These are phyloP conservation scores for Cudoniella acicularis DNA, from an alignment of 495 filamentous ascomycete genomes.

Conservation along the genomic window DNA sequence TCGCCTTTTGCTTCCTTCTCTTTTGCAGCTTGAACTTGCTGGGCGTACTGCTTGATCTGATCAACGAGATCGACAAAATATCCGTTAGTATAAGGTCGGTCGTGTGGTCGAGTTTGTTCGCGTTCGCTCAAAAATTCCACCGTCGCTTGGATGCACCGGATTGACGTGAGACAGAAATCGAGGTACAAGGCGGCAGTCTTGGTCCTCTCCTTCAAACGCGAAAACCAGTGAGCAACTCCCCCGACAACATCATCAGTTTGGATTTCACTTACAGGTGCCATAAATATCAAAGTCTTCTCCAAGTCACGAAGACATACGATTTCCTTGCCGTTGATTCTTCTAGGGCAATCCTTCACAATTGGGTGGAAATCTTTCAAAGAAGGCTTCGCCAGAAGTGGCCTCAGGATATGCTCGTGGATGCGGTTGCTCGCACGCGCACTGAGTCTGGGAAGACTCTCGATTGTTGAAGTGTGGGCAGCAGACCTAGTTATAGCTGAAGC, in stretches of 20 bases:
- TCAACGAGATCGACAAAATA: constrained; percentile 94
- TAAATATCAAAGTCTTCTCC: constrained; percentile 82
- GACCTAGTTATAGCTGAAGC: constrained; percentile 48
- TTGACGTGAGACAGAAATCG: constrained; percentile 80
- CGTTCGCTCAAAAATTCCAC: constrained; percentile 73
- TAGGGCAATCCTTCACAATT: constrained; percentile 68
- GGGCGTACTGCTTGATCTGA: constrained; percentile 74
- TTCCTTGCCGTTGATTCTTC: constrained; percentile 72
- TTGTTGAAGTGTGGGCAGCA: constrained; percentile 31
- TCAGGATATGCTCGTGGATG: constrained; percentile 50
- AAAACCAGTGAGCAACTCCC: constrained; percentile 63
- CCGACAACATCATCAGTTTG: constrained; percentile 42
- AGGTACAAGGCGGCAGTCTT: constrained; percentile 65
- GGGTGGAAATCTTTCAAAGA: constrained; percentile 72
- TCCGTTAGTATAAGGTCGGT: constrained; percentile 83
- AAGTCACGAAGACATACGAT: constrained; percentile 84
- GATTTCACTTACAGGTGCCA: constrained; percentile 78
- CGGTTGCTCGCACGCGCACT: constrained; percentile 48
- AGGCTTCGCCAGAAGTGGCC: constrained; percentile 45
- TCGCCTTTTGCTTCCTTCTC: constrained; percentile 42
- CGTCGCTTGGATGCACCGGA: constrained; percentile 79
- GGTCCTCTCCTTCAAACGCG: constrained; percentile 69
- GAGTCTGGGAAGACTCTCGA: constrained; percentile 38
- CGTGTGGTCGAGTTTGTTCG: constrained; percentile 74
- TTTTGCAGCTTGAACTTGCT: constrained; percentile 48